Conservation (phyloP, 345 rosid species). For the Nasturtium officinale region DNA sequence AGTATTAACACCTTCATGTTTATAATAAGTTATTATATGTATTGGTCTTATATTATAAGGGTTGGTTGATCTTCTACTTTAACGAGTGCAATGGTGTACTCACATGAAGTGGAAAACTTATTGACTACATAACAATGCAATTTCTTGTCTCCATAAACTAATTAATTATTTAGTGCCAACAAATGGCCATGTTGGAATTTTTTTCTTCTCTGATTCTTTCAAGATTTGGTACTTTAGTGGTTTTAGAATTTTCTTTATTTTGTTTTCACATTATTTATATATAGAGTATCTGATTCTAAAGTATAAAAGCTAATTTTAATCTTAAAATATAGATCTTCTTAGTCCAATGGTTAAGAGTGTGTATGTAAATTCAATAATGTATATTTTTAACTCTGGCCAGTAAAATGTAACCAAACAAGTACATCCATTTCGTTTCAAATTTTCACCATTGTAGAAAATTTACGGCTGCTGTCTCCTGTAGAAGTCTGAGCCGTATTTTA, state of each 20-base stretch:
- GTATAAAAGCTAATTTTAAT: background rate
- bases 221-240: background rate
- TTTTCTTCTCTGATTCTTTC: background rate
- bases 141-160: background rate
- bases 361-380: background rate
- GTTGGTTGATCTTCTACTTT: slow-evolving; percentile 11
- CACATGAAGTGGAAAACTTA: slow-evolving; percentile 9
- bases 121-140: background rate
- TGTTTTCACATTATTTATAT: background rate
- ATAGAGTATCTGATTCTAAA: background rate
- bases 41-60: slow-evolving; percentile 3
- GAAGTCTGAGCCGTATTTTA: no score
- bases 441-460: background rate
- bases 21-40: slow-evolving; percentile 3
- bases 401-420: background rate
- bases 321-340: background rate
- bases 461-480: no score
- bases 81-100: background rate
- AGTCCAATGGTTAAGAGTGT: background rate
- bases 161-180: slow-evolving; percentile 6
- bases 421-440: background rate
- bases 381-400: no score
- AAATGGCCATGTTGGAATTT: slow-evolving; percentile 20
- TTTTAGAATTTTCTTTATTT: background rate
- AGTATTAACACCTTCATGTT: background rate